Evolutionary conservation across 23 red algal genomes (phyloP).

Genomic region (Pyropia haitanensis): DNA sequence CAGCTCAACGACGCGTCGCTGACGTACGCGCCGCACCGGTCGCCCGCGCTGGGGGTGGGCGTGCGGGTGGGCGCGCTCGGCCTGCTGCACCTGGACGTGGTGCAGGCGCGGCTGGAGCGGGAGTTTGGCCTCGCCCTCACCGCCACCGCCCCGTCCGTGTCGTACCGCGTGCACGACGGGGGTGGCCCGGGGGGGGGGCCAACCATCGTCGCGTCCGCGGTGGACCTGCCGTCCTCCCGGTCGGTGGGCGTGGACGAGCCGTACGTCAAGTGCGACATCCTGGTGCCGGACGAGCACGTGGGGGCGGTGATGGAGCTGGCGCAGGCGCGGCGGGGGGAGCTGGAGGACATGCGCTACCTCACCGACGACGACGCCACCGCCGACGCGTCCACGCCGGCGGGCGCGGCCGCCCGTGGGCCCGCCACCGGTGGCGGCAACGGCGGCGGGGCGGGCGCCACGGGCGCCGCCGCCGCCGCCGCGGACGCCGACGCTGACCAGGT

Average conservation of each 20-base stretch:
- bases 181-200: no score
- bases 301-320: constrained; percentile 89
- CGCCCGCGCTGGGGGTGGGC: constrained; percentile 69
- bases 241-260: constrained; percentile 83
- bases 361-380: not conserved
- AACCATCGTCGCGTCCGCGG: no score
- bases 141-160: constrained; percentile 67
- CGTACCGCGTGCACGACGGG: constrained; percentile 40
- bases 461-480: not conserved
- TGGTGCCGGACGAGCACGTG: constrained; percentile 70
- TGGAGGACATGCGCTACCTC: constrained; percentile 75
- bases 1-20: constrained; percentile 72
- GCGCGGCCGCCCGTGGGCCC: no score
- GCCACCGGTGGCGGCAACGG: no score
- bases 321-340: constrained; percentile 64
- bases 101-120: constrained; percentile 56
- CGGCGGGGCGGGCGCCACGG: no score
- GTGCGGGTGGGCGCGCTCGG: constrained; percentile 80
- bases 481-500: constrained; percentile 21
- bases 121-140: constrained; percentile 72
- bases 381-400: no score
- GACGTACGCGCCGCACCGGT: constrained; percentile 50
- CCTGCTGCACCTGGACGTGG: constrained; percentile 74
- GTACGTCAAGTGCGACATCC: constrained; percentile 71
- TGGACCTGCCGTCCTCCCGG: constrained; percentile 3